A percentile compares a stretch with the other conserved stretches of the same genome.
These are phyloP conservation scores for Phycomyces nitens DNA, from an alignment of 192 early-diverging fungal genomes.

Conservation along the genomic window DNA sequence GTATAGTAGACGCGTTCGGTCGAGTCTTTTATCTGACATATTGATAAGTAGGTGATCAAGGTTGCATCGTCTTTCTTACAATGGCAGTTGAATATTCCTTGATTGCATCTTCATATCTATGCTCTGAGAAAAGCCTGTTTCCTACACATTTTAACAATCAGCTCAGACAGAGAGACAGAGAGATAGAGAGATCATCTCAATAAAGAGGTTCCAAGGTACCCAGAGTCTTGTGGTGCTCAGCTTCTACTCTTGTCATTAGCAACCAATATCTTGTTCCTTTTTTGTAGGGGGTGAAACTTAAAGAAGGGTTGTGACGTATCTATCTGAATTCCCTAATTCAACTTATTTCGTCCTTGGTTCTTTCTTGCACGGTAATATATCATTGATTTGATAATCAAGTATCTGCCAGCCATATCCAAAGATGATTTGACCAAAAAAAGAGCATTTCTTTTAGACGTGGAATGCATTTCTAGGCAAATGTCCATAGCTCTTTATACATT, in stretches of 20 bases:
- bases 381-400: too few relatives aligned
- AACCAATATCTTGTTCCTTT: background rate
- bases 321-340: too few relatives aligned
- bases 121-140: constrained; percentile 55
- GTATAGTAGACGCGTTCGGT: constrained; percentile 68
- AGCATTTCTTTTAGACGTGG: too few relatives aligned
- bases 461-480: too few relatives aligned
- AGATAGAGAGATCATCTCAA: background rate
- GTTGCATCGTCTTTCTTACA: constrained; percentile 23
- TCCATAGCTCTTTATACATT: too few relatives aligned
- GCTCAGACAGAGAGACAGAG: background rate
- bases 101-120: constrained; percentile 62
- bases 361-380: too few relatives aligned
- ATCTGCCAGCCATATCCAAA: too few relatives aligned
- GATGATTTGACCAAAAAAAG: too few relatives aligned
- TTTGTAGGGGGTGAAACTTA: too few relatives aligned
- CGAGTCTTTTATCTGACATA: constrained; percentile 56
- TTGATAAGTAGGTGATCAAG: too few relatives aligned
- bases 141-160: constrained; percentile 29
- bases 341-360: too few relatives aligned
- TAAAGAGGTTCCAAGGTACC: constrained; percentile 8
- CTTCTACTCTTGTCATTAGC: constrained; percentile 20
- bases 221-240: constrained; percentile 23
- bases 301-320: too few relatives aligned
- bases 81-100: constrained; percentile 75